A percentile compares a stretch with the other conserved stretches of the same genome.
phyloP scores from a whole-genome alignment of 2,329 filamentous ascomycete genomes.

The Cladophialophora psammophila region DNA sequence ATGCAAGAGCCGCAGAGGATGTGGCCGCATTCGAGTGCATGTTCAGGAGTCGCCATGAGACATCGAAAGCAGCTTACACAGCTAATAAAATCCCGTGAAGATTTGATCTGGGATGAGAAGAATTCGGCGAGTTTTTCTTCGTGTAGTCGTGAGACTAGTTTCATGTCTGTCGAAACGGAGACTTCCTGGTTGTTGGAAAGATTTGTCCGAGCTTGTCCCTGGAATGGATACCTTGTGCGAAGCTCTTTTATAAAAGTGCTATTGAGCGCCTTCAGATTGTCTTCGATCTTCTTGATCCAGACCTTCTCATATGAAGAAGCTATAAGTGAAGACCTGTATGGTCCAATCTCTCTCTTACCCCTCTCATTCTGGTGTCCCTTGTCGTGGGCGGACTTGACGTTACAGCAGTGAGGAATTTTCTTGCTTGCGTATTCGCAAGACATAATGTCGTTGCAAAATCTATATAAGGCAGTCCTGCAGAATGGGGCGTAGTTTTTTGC shows the following conservation, averaged over 20 bases:
- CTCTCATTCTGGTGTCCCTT: conserved; percentile 6
- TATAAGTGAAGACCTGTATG: background rate
- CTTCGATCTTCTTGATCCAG: conserved; percentile 2
- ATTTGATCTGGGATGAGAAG: conserved; percentile 2
- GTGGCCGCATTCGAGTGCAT: background rate
- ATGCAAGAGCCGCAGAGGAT: background rate
- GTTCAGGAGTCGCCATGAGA: background rate
- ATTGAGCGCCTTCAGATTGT: background rate
- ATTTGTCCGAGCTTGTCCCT: background rate
- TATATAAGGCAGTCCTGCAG: conserved; percentile 54
- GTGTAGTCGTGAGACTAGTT: background rate
- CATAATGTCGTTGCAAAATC: background rate
- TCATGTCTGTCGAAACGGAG: background rate
- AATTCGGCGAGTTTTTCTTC: conserved; percentile 1
- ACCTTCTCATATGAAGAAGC: conserved; percentile 4
- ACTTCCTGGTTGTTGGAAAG: background rate
- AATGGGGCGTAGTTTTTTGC: conserved; percentile 12
- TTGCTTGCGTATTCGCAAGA: conserved; percentile 2
- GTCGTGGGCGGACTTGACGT: conserved; percentile 2
- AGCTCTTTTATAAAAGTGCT: conserved; percentile 3
- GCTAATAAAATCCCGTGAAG: background rate
- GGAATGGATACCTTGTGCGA: background rate
- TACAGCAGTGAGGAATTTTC: background rate
- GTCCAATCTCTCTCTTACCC: conserved; percentile 1
- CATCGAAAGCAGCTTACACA: conserved; percentile 4